phyloP scores from a whole-genome alignment of 163 green algal genomes.

The Chloromonas sp. region DNA sequence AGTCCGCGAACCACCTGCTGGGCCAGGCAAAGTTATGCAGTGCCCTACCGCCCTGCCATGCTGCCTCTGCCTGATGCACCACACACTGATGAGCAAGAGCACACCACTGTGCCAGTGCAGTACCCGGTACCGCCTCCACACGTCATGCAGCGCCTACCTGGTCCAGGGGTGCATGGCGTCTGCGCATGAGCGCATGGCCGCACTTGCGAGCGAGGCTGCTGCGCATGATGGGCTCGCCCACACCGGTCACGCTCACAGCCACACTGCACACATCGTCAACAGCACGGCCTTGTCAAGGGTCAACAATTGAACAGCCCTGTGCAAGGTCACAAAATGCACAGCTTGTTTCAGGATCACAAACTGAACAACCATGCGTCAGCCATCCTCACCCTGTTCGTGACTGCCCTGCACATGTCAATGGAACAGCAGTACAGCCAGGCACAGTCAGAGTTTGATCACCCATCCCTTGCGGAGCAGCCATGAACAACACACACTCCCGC shows the following conservation, averaged over 20 bases:
- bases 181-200: background rate
- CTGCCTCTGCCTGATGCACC: no score
- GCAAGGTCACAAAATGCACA: background rate
- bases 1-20: background rate
- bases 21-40: background rate
- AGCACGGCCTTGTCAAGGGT: background rate
- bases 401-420: background rate
- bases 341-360: background rate
- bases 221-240: conserved; percentile 65
- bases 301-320: background rate
- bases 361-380: background rate
- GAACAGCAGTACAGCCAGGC: background rate
- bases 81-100: no score
- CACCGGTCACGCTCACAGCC: conserved; percentile 57
- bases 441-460: background rate
- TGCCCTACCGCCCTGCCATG: background rate
- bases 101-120: no score
- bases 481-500: no score
- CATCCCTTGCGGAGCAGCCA: no score
- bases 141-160: background rate
- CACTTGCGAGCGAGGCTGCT: conserved; percentile 41
- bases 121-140: background rate
- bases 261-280: conserved; percentile 7
- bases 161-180: background rate
- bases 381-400: no score